These are phyloP conservation scores for Carex pumila DNA, from an alignment of 176 grass and related monocot species.

Conservation along the genomic window DNA sequence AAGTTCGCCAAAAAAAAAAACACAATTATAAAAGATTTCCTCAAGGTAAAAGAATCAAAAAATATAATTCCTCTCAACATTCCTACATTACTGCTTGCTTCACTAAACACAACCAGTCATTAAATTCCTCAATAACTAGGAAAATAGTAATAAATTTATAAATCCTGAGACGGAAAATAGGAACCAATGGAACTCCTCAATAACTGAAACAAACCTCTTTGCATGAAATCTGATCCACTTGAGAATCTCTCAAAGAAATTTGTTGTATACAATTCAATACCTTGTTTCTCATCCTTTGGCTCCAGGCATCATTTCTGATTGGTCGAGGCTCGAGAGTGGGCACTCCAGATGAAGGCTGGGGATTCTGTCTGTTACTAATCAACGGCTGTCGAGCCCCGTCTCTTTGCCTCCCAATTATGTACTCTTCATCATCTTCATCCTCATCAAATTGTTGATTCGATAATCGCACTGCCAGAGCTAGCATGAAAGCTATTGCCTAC, in stretches of 20 bases:
- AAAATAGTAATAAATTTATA: background rate
- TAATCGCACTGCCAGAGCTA: slow-evolving; percentile 68
- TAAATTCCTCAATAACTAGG: too few species aligned
- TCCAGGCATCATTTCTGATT: slow-evolving; percentile 85
- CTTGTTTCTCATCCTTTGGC: slow-evolving; percentile 85
- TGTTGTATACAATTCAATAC: slow-evolving; percentile 20
- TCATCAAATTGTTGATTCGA: slow-evolving; percentile 45
- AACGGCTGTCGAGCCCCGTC: slow-evolving; percentile 47
- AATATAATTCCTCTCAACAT: background rate
- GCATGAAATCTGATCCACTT: background rate
- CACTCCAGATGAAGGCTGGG: slow-evolving; percentile 32
- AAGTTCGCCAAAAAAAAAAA: slow-evolving; percentile 3
- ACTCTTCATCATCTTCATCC: slow-evolving; percentile 78
- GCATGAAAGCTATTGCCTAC: slow-evolving; percentile 63
- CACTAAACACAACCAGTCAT: background rate
- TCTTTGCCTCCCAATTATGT: slow-evolving; percentile 29
- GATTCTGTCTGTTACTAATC: slow-evolving; percentile 43
- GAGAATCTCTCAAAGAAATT: background rate
- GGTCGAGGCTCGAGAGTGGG: slow-evolving; percentile 79
- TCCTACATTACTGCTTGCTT: background rate
- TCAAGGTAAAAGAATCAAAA: background rate
- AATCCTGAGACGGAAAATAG: background rate
- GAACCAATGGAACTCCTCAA: background rate
- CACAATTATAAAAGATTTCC: background rate
- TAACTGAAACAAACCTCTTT: background rate